Conservation (phyloP, 192 early-diverging fungal species). For the Backusella psychrophila region DNA sequence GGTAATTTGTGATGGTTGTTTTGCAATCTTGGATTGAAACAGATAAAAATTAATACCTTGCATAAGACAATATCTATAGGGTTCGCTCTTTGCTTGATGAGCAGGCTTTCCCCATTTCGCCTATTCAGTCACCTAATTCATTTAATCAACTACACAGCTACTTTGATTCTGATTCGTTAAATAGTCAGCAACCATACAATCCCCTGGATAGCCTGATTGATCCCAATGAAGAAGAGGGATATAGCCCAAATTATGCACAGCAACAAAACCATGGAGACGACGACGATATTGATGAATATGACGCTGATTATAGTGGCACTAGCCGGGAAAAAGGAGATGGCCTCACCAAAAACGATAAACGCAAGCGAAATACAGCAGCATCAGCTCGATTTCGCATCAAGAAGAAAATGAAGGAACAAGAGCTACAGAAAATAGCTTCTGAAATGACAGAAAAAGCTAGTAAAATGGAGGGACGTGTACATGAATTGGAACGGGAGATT, state of each 20-base stretch:
- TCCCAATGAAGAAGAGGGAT: background rate
- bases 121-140: background rate
- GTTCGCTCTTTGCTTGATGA: background rate
- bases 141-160: background rate
- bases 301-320: background rate
- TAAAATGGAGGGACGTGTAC: slow-evolving; percentile 69
- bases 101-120: background rate
- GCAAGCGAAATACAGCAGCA: slow-evolving; percentile 90
- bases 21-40: background rate
- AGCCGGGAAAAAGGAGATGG: background rate
- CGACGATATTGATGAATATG: background rate
- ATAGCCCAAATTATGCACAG: background rate
- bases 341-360: slow-evolving; percentile 73
- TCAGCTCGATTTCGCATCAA: slow-evolving; percentile 91
- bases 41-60: background rate
- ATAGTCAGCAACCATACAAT: background rate
- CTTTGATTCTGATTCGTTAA: background rate
- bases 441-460: slow-evolving; percentile 77
- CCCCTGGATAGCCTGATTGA: background rate
- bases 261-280: background rate
- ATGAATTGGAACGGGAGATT: slow-evolving; percentile 89
- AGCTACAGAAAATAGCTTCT: slow-evolving; percentile 72
- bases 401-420: slow-evolving; percentile 89
- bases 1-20: background rate
- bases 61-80: background rate